Percentiles rank a stretch among this genome's conserved stretches.
phyloP scores from a whole-genome alignment of 202 grass and related monocot genomes.

The Dendrocalamus latiflorus region DNA sequence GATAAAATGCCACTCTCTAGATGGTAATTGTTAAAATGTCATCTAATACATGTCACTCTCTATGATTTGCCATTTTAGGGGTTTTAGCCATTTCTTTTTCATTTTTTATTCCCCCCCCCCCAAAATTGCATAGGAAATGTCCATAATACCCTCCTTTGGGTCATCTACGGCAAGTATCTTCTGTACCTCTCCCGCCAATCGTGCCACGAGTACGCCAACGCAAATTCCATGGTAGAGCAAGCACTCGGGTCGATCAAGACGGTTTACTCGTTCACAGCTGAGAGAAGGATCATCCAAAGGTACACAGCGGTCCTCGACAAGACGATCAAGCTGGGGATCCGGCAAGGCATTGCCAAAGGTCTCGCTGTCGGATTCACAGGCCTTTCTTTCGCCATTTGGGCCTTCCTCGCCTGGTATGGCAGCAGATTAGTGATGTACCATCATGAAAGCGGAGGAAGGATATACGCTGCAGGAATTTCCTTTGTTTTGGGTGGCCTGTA shows the following conservation, averaged over 20 bases:
- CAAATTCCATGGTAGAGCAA: constrained; percentile 71
- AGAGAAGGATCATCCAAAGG: constrained; percentile 61
- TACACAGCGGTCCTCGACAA: constrained; percentile 67
- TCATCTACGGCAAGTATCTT: constrained; percentile 94
- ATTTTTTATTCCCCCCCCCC: too few species aligned
- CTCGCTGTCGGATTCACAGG: constrained; percentile 82
- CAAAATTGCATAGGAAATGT: too few species aligned
- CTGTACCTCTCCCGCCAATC: constrained; percentile 66
- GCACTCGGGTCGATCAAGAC: constrained; percentile 89
- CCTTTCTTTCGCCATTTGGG: constrained; percentile 87
- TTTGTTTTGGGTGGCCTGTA: constrained; percentile 98
- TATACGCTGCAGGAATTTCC: constrained; percentile 93
- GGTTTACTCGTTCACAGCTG: constrained; percentile 90
- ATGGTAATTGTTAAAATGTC: too few species aligned
- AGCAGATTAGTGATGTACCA: constrained; percentile 76
- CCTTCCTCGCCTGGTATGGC: constrained; percentile 93
- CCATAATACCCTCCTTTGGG: too few species aligned
- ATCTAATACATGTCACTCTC: too few species aligned
- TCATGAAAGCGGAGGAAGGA: constrained; percentile 75
- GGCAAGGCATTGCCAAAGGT: constrained; percentile 91
- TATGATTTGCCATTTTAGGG: too few species aligned
- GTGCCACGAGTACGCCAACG: constrained; percentile 55
- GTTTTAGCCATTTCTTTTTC: too few species aligned
- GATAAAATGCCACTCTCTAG: too few species aligned
- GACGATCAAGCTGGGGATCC: constrained; percentile 81